phyloP scores from a whole-genome alignment of 768 basidiomycete species.

The Amanita polypyramis region DNA sequence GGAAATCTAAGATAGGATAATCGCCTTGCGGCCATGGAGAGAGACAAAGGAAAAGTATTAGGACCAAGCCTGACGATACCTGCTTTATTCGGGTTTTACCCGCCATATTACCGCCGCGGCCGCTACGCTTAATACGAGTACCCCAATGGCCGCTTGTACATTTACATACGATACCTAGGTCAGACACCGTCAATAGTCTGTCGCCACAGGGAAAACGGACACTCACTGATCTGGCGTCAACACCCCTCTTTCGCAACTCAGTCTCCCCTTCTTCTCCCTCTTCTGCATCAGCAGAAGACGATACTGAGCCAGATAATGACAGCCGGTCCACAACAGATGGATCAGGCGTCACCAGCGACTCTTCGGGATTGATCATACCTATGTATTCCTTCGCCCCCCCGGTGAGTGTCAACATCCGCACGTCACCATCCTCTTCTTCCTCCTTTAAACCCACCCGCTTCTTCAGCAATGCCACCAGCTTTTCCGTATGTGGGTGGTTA shows the following conservation, averaged over 20 bases:
- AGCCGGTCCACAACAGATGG: conserved; percentile 11
- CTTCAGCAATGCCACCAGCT: conserved; percentile 15
- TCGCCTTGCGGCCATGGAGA: background rate
- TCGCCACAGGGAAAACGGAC: background rate
- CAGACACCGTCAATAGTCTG: background rate
- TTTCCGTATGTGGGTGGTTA: conserved; percentile 13
- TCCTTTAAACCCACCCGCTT: conserved; percentile 11
- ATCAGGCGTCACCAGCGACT: conserved; percentile 18
- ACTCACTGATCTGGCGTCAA: background rate
- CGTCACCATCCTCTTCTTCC: conserved; percentile 9
- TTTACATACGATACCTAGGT: conserved; percentile 20
- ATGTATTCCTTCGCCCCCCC: background rate
- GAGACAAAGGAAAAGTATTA: background rate
- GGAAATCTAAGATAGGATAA: background rate
- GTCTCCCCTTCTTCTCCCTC: background rate
- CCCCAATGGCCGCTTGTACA: conserved; percentile 50
- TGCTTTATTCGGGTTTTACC: conserved; percentile 33
- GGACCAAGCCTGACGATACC: background rate
- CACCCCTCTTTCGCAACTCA: background rate
- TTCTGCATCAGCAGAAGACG: conserved; percentile 4
- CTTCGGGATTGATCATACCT: conserved; percentile 9
- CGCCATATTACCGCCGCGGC: conserved; percentile 69
- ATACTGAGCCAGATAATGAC: conserved; percentile 6
- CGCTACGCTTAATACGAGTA: conserved; percentile 54
- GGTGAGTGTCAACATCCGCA: background rate